Evolutionary conservation across 2,329 filamentous ascomycete genomes (phyloP).

Genomic region (Coniella lustricola): DNA sequence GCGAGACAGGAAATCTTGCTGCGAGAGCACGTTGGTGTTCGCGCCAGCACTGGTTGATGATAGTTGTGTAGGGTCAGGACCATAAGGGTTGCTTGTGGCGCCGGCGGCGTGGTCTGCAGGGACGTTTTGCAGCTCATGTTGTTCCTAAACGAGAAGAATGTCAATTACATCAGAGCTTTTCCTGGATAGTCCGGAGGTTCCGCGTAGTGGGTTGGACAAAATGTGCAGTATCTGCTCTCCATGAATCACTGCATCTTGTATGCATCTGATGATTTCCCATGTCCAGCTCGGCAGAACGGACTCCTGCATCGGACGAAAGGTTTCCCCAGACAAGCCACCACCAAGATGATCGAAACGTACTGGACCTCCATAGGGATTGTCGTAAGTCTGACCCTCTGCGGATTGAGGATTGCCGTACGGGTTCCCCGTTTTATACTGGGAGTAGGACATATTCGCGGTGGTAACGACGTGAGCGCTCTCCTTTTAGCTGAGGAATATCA

Average conservation of each 20-base stretch:
- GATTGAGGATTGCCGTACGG: constrained; percentile 24
- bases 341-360: constrained; percentile 7
- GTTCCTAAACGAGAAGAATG: constrained; percentile 24
- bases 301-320: not conserved
- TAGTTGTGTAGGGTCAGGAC: too few relatives aligned
- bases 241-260: too few relatives aligned
- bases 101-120: constrained; percentile 31
- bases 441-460: constrained; percentile 20
- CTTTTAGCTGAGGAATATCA: too few relatives aligned
- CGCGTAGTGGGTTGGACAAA: not conserved
- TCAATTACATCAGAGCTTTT: not conserved
- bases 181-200: not conserved
- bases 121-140: constrained; percentile 46
- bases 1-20: constrained; percentile 62
- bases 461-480: not conserved
- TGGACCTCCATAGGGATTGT: not conserved
- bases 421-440: constrained; percentile 15
- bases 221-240: not conserved
- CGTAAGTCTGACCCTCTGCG: constrained; percentile 13
- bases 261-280: not conserved
- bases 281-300: too few relatives aligned
- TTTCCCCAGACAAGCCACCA: constrained; percentile 14
- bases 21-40: constrained; percentile 40
- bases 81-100: too few relatives aligned
- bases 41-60: constrained; percentile 17